Conservation (phyloP, 2,329 filamentous ascomycete genomes). For the Penicillium sp. region DNA sequence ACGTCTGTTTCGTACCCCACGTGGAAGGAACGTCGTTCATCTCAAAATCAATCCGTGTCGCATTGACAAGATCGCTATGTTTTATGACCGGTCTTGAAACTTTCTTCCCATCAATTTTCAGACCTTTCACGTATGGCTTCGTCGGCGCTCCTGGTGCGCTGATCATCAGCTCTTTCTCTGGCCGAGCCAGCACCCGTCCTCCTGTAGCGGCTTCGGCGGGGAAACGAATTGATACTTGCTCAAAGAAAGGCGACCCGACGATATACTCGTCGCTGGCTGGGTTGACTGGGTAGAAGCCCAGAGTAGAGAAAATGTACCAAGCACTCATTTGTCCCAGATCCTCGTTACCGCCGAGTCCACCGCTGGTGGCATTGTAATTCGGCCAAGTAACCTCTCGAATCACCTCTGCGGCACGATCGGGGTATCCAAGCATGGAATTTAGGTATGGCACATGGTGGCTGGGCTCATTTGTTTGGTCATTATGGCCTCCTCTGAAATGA, state of each 20-base stretch:
- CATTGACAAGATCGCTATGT: slow-evolving; percentile 43
- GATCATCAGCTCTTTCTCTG: slow-evolving; percentile 36
- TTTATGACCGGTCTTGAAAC: slow-evolving; percentile 38
- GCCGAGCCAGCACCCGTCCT: slow-evolving; percentile 16
- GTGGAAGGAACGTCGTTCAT: slow-evolving; percentile 43
- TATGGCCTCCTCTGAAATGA: slow-evolving; percentile 47
- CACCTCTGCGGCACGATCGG: slow-evolving; percentile 38
- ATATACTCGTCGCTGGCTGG: slow-evolving; percentile 48
- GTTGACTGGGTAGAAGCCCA: slow-evolving; percentile 51
- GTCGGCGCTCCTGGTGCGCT: slow-evolving; percentile 41
- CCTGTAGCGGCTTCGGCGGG: slow-evolving; percentile 34
- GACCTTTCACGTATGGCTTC: slow-evolving; percentile 42
- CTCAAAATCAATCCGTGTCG: slow-evolving; percentile 44
- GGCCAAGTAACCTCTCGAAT: slow-evolving; percentile 40
- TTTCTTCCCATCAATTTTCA: slow-evolving; percentile 42
- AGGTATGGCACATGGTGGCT: slow-evolving; percentile 50
- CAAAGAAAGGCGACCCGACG: slow-evolving; percentile 48
- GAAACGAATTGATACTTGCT: slow-evolving; percentile 42
- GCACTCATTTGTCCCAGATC: slow-evolving; percentile 53
- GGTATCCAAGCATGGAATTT: slow-evolving; percentile 45
- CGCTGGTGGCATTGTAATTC: slow-evolving; percentile 48
- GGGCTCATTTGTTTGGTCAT: slow-evolving; percentile 51
- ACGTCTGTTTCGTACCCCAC: slow-evolving; percentile 27
- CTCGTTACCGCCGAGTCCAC: slow-evolving; percentile 49
- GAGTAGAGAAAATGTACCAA: slow-evolving; percentile 49